Evolutionary conservation across 2,329 filamentous ascomycete species (phyloP).

Genomic region (Clathrospora elynae): DNA sequence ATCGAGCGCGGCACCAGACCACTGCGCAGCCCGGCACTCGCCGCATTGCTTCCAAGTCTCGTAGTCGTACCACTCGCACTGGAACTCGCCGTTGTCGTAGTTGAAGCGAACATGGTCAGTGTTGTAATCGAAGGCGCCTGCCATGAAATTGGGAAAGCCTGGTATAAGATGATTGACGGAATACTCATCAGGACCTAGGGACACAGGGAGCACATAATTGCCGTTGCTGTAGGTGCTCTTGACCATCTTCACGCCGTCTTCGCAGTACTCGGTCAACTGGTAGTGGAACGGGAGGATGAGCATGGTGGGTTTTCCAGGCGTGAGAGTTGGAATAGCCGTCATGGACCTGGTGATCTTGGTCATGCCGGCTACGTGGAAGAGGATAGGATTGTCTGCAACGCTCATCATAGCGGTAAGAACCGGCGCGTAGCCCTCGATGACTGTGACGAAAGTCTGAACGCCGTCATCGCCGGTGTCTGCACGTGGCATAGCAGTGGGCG

Average conservation of each 20-base stretch:
- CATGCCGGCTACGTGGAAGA: too few species aligned
- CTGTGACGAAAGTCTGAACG: too few species aligned
- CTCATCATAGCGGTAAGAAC: too few species aligned
- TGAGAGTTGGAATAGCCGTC: constrained; percentile 1
- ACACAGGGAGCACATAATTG: too few species aligned
- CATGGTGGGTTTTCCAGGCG: constrained; percentile 6
- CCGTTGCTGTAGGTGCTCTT: not conserved
- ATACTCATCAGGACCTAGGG: too few species aligned
- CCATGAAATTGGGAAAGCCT: constrained; percentile 1
- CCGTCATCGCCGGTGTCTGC: too few species aligned
- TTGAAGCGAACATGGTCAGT: constrained; percentile 5
- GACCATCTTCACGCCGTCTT: not conserved
- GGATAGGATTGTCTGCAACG: too few species aligned
- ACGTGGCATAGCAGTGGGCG: too few species aligned
- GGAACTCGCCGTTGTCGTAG: constrained; percentile 5
- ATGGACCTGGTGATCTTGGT: too few species aligned
- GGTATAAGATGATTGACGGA: too few species aligned
- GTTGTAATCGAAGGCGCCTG: constrained; percentile 12
- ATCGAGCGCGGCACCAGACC: constrained; percentile 4
- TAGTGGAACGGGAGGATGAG: constrained; percentile 25
- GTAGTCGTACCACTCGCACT: constrained; percentile 22
- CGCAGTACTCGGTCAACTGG: constrained; percentile 12
- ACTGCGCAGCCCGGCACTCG: constrained; percentile 20
- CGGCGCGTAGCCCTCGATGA: too few species aligned
- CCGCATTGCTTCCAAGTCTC: constrained; percentile 23